Base-by-base conservation (phyloP, 2,329 filamentous ascomycete genomes). In the Calonectria montana region DNA sequence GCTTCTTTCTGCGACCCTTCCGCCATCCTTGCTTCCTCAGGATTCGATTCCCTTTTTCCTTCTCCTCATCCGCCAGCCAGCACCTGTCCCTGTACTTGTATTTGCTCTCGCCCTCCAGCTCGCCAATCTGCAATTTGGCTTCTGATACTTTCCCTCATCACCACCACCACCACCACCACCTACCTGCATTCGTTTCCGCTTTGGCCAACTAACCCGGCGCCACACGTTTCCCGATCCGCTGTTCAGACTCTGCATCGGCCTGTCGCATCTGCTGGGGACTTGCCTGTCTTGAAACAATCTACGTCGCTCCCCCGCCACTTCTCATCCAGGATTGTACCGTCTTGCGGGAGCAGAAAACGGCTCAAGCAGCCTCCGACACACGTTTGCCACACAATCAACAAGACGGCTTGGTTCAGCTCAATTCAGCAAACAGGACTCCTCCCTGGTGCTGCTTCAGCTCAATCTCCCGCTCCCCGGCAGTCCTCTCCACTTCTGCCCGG, bases 401-500 rank as follows among this genome's bases (percentile, higher is more conserved):
- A 39, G 27, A 10, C 61, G 21, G 6, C 53, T 50, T 55, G 35
- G 21, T 55, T 62, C 43, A 67, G 8, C 21, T 48, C 62, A 35
- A 3, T 12, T 12, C 31, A 35, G 31, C 31, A 35, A 35, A 35
- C 31, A 35, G 31, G 31, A 35, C 3, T 35, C 31, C 31, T 35
- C 31, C 31, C 31, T 35, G 31, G 13, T 35, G 8, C 31, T 35
- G 31, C 31, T 35, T 35, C 47, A 43, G 37, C 27, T 25, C 31
- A 27, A 15, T 43, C 55, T 67, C 48, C 39, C 64, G 57, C 69
- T 48, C 21, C 12, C 45, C 27, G 27, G 27, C 59, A n/a, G 47
- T 43, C 47, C 57, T 55, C 63, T 66, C 69, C 69, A 70, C 63
- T 39, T 61, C 53, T 63, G 47, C 69, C 37, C 21, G 45, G 55